These are phyloP conservation scores for Leccinellum rugosiceps DNA, from an alignment of 768 basidiomycete genomes.

Conservation along the genomic window DNA sequence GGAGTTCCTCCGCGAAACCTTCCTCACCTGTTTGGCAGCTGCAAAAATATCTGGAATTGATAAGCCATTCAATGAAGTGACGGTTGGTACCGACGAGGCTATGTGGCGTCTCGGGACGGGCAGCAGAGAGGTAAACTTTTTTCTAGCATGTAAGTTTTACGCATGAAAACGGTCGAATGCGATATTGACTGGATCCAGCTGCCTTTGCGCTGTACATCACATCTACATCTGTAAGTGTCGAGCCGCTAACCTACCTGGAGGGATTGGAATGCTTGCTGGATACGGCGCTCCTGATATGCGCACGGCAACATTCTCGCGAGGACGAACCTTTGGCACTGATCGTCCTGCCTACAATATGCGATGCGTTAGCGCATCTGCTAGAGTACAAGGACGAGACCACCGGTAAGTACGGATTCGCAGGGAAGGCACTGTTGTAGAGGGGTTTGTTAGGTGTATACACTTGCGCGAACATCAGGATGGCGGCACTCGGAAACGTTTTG, in stretches of 20 bases:
- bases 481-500: constrained; percentile 41
- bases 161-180: background rate
- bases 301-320: constrained; percentile 42
- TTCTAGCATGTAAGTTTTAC: constrained; percentile 39
- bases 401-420: constrained; percentile 23
- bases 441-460: constrained; percentile 9
- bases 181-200: constrained; percentile 24
- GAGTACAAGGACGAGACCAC: constrained; percentile 19
- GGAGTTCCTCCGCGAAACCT: constrained; percentile 31
- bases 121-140: constrained; percentile 30
- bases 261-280: constrained; percentile 46
- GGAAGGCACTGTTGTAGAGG: background rate
- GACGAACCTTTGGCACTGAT: constrained; percentile 52
- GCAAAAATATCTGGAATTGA: constrained; percentile 12
- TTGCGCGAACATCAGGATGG: constrained; percentile 43
- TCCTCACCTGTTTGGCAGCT: constrained; percentile 37
- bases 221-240: constrained; percentile 23
- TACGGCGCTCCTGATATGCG: constrained; percentile 44
- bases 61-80: constrained; percentile 2
- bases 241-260: constrained; percentile 44
- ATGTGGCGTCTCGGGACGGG: constrained; percentile 38
- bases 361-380: constrained; percentile 42
- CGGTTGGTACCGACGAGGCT: constrained; percentile 25
- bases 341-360: constrained; percentile 47
- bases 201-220: constrained; percentile 45